phyloP scores from a whole-genome alignment of 208 protist species.

The Acanthamoeba castellanii region DNA sequence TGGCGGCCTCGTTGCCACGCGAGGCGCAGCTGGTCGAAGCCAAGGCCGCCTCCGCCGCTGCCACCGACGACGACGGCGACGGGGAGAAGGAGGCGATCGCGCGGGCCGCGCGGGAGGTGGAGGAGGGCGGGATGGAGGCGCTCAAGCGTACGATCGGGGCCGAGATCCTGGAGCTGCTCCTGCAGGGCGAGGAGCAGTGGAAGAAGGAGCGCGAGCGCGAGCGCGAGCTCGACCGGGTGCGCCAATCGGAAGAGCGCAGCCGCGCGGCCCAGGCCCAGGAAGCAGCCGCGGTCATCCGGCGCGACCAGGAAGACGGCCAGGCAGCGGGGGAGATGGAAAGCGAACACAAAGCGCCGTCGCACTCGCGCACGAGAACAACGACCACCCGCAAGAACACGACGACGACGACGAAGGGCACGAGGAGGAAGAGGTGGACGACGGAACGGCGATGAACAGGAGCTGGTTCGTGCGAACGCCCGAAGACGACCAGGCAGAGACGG shows the following conservation, averaged over 20 bases:
- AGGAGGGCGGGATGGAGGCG: background rate
- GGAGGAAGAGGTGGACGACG: background rate
- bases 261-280: background rate
- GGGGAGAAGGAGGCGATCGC: too few relatives aligned
- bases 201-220: background rate
- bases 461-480: too few relatives aligned
- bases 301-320: background rate
- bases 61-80: too few relatives aligned
- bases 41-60: background rate
- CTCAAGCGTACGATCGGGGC: slow-evolving; percentile 15
- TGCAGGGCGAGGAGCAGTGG: slow-evolving; percentile 38
- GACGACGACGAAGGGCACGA: background rate
- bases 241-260: too few relatives aligned
- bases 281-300: background rate
- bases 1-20: too few relatives aligned
- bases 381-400: too few relatives aligned
- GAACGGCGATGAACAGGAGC: background rate
- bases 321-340: too few relatives aligned
- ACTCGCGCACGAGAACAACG: too few relatives aligned
- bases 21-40: background rate
- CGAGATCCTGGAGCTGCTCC: slow-evolving; percentile 9
- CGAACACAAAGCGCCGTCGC: too few relatives aligned
- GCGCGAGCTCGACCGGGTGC: background rate
- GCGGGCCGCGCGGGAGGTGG: too few relatives aligned
- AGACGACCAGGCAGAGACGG: background rate